phyloP scores from a whole-genome alignment of 2,329 filamentous ascomycete species.

The Conoideocrella luteorostrata region DNA sequence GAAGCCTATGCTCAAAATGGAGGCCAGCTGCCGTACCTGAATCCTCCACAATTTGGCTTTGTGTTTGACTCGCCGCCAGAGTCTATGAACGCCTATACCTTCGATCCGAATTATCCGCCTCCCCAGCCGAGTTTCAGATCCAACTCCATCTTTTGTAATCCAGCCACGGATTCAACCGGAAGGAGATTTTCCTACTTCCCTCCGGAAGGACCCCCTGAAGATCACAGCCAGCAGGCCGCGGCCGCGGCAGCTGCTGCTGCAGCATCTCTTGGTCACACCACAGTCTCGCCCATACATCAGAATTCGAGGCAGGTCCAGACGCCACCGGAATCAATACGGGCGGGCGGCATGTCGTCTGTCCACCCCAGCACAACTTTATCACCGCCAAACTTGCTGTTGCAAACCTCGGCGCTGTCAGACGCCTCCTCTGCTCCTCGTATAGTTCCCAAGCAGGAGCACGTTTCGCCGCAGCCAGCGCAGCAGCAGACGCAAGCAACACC shows the following conservation, averaged over 20 bases:
- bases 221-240: constrained; percentile 24
- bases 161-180: constrained; percentile 46
- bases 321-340: constrained; percentile 36
- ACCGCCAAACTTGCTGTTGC: constrained; percentile 29
- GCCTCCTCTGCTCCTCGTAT: constrained; percentile 19
- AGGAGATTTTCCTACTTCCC: constrained; percentile 59
- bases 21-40: constrained; percentile 33
- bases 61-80: constrained; percentile 52
- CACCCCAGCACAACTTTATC: constrained; percentile 29
- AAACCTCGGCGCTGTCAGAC: constrained; percentile 20
- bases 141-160: constrained; percentile 60
- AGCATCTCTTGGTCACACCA: constrained; percentile 20
- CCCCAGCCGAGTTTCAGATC: constrained; percentile 54
- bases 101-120: constrained; percentile 35
- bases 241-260: constrained; percentile 19
- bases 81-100: constrained; percentile 40
- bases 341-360: constrained; percentile 22
- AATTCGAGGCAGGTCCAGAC: constrained; percentile 32
- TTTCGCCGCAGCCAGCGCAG: constrained; percentile 24
- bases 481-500: constrained; percentile 9
- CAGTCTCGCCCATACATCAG: constrained; percentile 22
- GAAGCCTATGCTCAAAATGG: constrained; percentile 20
- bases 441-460: constrained; percentile 20
- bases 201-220: constrained; percentile 39
- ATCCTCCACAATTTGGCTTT: constrained; percentile 51